These are phyloP conservation scores for Emericellopsis terricola DNA, from an alignment of 495 filamentous ascomycete species.

Conservation along the genomic window DNA sequence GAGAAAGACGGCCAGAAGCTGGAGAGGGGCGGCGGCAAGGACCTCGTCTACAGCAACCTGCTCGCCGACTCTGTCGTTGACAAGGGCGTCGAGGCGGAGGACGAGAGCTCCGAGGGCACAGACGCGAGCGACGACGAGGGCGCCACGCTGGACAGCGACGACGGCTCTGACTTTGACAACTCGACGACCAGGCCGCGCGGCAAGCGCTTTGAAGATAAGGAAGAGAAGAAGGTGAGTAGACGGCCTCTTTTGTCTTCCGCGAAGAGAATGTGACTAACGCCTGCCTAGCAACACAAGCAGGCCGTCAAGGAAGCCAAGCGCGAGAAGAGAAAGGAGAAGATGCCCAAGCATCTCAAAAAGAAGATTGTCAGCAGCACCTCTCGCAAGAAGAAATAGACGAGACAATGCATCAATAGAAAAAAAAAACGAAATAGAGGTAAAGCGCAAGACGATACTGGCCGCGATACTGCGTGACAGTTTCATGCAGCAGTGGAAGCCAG, in stretches of 20 bases:
- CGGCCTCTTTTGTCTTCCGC: too few species aligned
- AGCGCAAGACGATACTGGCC: neutral
- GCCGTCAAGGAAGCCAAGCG: conserved; percentile 89
- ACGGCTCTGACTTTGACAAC: conserved; percentile 30
- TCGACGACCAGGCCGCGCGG: conserved; percentile 57
- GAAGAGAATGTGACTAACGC: too few species aligned
- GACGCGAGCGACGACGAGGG: conserved; percentile 13
- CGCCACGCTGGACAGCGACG: conserved; percentile 28
- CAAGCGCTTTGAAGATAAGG: conserved; percentile 83
- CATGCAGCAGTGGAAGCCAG: neutral
- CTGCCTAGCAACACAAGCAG: conserved; percentile 51
- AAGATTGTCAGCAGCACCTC: conserved; percentile 34
- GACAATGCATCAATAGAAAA: neutral
- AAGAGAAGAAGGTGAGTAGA: conserved; percentile 47
- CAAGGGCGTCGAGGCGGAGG: conserved; percentile 17
- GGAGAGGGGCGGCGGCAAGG: conserved; percentile 46
- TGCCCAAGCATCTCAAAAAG: conserved; percentile 91
- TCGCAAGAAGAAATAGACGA: conserved; percentile 14
- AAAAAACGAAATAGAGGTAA: neutral
- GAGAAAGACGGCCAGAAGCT: conserved; percentile 75
- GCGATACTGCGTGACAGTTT: neutral
- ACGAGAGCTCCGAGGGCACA: conserved; percentile 16
- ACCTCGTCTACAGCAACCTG: conserved; percentile 65
- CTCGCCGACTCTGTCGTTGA: conserved; percentile 48
- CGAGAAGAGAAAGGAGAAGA: conserved; percentile 80